These are phyloP conservation scores for Cystobasidium onofrii DNA, from an alignment of 768 basidiomycete genomes.

Conservation along the genomic window DNA sequence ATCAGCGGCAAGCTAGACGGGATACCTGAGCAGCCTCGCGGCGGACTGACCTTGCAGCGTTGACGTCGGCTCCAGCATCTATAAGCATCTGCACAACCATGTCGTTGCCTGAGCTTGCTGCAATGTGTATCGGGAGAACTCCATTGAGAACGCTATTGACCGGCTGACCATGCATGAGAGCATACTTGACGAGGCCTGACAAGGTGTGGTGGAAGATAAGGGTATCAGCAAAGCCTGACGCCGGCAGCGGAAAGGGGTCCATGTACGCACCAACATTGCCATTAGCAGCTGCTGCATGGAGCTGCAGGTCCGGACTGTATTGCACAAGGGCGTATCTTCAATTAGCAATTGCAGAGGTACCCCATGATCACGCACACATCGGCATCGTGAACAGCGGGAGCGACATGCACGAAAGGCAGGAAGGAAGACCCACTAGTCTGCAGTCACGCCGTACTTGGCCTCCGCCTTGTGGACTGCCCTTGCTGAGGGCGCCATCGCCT, in stretches of 20 bases:
- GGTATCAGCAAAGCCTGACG: background rate
- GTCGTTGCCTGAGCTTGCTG: conserved; percentile 80
- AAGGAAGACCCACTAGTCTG: conserved; percentile 24
- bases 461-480: conserved; percentile 25
- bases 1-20: conserved; percentile 21
- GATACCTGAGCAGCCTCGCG: background rate
- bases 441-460: conserved; percentile 27
- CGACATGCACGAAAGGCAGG: background rate
- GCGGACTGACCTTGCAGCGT: conserved; percentile 68
- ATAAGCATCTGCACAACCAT: conserved; percentile 80
- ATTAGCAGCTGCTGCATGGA: conserved; percentile 50
- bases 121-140: conserved; percentile 92
- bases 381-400: background rate
- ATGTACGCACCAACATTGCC: conserved; percentile 64
- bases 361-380: background rate
- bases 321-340: background rate
- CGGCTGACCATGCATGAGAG: conserved; percentile 86
- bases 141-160: conserved; percentile 93
- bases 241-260: background rate
- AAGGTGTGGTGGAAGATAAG: background rate
- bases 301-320: conserved; percentile 46
- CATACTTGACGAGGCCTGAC: conserved; percentile 72
- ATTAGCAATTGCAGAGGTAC: background rate
- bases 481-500: conserved; percentile 25
- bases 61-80: conserved; percentile 93